Evolutionary conservation across 1,284 basidiomycete species (phyloP).

Genomic region (Melampsora americana): DNA sequence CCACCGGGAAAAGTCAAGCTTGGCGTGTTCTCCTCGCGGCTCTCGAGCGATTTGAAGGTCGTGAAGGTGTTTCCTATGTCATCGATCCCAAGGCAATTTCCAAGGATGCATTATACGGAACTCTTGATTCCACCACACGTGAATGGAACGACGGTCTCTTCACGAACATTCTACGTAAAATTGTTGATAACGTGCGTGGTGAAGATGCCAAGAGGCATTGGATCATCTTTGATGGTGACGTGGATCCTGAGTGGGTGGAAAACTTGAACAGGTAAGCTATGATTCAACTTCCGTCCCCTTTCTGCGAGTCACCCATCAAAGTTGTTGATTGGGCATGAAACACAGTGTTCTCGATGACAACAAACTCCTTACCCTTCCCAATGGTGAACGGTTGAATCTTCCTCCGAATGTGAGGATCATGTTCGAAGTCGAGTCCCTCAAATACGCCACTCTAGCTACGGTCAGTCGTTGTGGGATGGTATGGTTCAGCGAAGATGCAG

Average conservation of each 20-base stretch:
- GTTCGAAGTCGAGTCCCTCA: constrained; percentile 98
- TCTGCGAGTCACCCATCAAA: not conserved
- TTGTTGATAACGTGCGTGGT: constrained; percentile 96
- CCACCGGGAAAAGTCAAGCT: constrained; percentile 93
- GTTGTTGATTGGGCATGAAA: not conserved
- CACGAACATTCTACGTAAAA: constrained; percentile 94
- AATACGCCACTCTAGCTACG: constrained; percentile 94
- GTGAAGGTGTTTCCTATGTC: constrained; percentile 89
- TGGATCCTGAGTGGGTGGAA: constrained; percentile 99
- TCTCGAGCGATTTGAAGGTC: constrained; percentile 82
- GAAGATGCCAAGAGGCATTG: constrained; percentile 96
- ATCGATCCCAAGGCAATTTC: constrained; percentile 99
- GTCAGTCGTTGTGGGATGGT: constrained; percentile 99
- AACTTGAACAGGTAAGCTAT: constrained; percentile 85
- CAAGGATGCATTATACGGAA: constrained; percentile 96
- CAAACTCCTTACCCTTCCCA: constrained; percentile 92
- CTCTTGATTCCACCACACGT: constrained; percentile 91
- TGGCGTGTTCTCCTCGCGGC: constrained; percentile 92
- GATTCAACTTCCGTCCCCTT: not conserved
- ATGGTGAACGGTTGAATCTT: constrained; percentile 95
- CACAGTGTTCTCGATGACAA: constrained; percentile 97
- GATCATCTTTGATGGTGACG: constrained; percentile 99
- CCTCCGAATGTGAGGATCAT: constrained; percentile 97
- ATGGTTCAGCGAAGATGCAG: constrained; percentile 97
- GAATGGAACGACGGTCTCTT: constrained; percentile 99